A percentile compares a stretch with the other conserved stretches of the same genome.
These are phyloP conservation scores for Penicillium hesseltinei DNA, from an alignment of 2,329 filamentous ascomycete genomes.

Conservation along the genomic window DNA sequence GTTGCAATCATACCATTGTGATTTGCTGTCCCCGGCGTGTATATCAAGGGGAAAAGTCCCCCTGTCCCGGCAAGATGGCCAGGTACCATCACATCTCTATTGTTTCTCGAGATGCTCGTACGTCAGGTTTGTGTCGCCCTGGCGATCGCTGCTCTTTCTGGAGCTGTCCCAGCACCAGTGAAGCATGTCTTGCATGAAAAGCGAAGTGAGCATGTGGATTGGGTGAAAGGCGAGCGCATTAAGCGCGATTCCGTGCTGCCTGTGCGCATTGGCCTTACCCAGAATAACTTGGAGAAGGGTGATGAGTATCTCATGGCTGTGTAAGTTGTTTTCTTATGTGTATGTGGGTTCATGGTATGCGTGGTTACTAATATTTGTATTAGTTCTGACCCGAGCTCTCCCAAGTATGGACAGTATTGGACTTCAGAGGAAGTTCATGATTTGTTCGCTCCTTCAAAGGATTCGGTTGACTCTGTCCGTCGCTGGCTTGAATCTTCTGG, in stretches of 20 bases:
- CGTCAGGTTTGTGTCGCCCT: conserved; percentile 17
- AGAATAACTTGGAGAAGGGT: conserved; percentile 47
- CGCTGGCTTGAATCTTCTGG: conserved; percentile 56
- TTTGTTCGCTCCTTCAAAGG: conserved; percentile 42
- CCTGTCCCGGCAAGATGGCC: not conserved
- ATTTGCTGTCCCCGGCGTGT: conserved; percentile 5
- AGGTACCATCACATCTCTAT: not conserved
- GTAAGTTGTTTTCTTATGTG: conserved; percentile 15
- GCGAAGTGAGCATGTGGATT: conserved; percentile 35
- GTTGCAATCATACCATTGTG: conserved; percentile 6
- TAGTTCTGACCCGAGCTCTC: conserved; percentile 43
- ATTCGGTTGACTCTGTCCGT: conserved; percentile 52
- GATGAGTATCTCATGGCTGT: conserved; percentile 47
- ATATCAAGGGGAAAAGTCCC: conserved; percentile 14
- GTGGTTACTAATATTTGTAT: not conserved
- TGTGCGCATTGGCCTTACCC: conserved; percentile 49
- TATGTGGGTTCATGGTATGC: not conserved
- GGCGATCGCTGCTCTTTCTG: conserved; percentile 22
- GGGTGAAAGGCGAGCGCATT: conserved; percentile 41
- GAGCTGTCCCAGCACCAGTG: conserved; percentile 27
- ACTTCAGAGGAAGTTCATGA: conserved; percentile 44
- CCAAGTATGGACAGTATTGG: conserved; percentile 46
- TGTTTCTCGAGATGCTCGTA: conserved; percentile 15
- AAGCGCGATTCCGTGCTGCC: conserved; percentile 39
- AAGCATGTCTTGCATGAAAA: conserved; percentile 48